Percentiles rank a stretch among this genome's conserved stretches.
phyloP scores from a whole-genome alignment of 768 basidiomycete genomes.

The Chalciporus chontae region DNA sequence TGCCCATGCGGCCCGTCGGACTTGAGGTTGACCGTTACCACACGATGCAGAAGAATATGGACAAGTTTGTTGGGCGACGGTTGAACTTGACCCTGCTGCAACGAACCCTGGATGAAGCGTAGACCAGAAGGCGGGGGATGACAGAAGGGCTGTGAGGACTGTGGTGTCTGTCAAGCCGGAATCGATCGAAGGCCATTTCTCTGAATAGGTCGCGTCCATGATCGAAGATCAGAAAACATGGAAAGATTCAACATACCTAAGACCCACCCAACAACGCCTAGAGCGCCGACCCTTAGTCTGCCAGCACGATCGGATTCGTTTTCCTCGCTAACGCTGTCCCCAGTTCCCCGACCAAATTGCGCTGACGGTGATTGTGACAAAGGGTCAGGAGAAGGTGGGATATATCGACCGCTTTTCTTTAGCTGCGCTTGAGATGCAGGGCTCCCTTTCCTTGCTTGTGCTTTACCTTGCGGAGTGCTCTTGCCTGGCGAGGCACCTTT shows the following conservation, averaged over 20 bases:
- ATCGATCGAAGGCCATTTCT: constrained; percentile 12
- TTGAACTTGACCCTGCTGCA: constrained; percentile 25
- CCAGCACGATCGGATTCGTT: constrained; percentile 65
- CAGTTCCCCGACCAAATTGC: constrained; percentile 13
- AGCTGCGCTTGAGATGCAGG: constrained; percentile 25
- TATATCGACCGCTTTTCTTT: constrained; percentile 30
- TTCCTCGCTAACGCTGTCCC: constrained; percentile 52
- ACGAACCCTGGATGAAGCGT: constrained; percentile 48
- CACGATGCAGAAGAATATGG: constrained; percentile 28
- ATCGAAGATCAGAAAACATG: background rate
- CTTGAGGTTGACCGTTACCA: constrained; percentile 64
- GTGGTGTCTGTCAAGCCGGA: constrained; percentile 1
- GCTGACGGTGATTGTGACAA: constrained; percentile 22
- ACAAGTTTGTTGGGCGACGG: constrained; percentile 33
- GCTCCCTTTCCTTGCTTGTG: constrained; percentile 20
- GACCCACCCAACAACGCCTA: constrained; percentile 63
- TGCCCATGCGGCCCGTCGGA: constrained; percentile 73
- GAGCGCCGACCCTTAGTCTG: constrained; percentile 62
- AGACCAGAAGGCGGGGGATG: constrained; percentile 53
- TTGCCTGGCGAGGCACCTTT: constrained; percentile 5
- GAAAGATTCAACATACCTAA: constrained; percentile 44
- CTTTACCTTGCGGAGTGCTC: constrained; percentile 4
- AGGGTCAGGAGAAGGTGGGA: constrained; percentile 32
- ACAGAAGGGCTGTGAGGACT: constrained; percentile 12
- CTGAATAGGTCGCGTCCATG: constrained; percentile 9